Conservation (phyloP, 352 stramenopile species). For the Phytophthora chlamydospora region DNA sequence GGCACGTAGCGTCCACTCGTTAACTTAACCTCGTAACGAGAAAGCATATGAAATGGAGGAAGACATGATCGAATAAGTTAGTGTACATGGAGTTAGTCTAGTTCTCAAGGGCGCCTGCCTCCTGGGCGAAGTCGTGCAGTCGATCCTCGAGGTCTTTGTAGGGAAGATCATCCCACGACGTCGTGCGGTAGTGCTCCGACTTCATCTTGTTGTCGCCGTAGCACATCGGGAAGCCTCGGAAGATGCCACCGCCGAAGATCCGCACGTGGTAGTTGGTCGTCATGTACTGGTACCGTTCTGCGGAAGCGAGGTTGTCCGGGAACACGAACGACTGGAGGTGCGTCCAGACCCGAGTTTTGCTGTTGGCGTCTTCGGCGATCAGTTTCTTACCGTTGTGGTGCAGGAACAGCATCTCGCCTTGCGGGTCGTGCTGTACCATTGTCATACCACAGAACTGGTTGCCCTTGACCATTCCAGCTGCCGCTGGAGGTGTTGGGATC, state of each 20-base stretch:
- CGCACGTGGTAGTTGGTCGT: conserved; percentile 27
- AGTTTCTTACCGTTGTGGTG: conserved; percentile 57
- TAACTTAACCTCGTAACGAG: too few relatives aligned
- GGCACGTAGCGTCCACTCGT: too few relatives aligned
- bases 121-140: conserved; percentile 21
- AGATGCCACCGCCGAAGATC: conserved; percentile 22
- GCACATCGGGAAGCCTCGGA: conserved; percentile 23
- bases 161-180: conserved; percentile 15
- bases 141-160: conserved; percentile 26
- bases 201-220: conserved; percentile 38
- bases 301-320: conserved; percentile 11
- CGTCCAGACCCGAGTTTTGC: conserved; percentile 28
- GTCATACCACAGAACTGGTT: conserved; percentile 57
- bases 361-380: conserved; percentile 17
- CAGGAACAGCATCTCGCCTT: conserved; percentile 47
- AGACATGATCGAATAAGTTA: conserved; percentile 12
- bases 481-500: conserved; percentile 44
- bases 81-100: background rate
- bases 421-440: conserved; percentile 52
- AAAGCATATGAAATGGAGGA: too few relatives aligned
- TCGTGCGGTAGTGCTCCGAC: conserved; percentile 29
- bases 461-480: conserved; percentile 40
- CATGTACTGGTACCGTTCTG: conserved; percentile 27
- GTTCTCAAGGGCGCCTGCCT: conserved; percentile 15
- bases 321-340: conserved; percentile 37